phyloP scores from a whole-genome alignment of 169 alveolate genomes.

The Perkinsus marinus region DNA sequence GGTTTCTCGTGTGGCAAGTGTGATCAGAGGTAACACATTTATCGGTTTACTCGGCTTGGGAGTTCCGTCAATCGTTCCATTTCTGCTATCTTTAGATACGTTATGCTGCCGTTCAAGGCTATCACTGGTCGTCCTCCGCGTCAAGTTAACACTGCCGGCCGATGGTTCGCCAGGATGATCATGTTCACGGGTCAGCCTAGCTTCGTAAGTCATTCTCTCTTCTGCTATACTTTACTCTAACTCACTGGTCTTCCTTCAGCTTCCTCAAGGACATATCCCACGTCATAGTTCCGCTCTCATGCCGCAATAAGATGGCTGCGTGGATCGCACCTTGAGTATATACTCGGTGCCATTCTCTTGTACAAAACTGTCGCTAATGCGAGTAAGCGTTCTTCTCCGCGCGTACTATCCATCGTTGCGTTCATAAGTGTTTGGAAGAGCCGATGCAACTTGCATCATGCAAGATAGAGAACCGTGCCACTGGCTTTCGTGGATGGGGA shows the following conservation, averaged over 20 bases:
- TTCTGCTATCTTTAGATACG: neutral
- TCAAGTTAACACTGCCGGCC: neutral
- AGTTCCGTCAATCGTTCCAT: no score
- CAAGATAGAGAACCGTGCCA: no score
- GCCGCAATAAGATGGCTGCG: neutral
- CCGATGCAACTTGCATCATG: no score
- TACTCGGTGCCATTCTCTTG: neutral
- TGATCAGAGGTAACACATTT: neutral
- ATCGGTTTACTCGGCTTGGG: neutral
- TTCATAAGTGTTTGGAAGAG: no score
- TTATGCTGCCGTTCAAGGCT: neutral
- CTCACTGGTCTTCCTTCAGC: neutral
- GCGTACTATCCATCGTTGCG: neutral
- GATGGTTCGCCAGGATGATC: neutral
- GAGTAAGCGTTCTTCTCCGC: neutral
- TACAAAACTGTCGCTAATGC: neutral
- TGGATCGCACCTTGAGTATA: neutral
- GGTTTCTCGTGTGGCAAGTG: constrained; percentile 34
- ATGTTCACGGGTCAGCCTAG: neutral
- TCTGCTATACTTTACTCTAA: neutral
- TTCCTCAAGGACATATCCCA: neutral
- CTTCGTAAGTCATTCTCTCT: neutral
- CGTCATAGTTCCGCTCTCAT: neutral
- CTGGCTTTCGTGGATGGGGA: no score
- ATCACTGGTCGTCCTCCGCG: neutral